Evolutionary conservation across 1,284 basidiomycete genomes (phyloP).

Genomic region (Ganoderma multipileum): DNA sequence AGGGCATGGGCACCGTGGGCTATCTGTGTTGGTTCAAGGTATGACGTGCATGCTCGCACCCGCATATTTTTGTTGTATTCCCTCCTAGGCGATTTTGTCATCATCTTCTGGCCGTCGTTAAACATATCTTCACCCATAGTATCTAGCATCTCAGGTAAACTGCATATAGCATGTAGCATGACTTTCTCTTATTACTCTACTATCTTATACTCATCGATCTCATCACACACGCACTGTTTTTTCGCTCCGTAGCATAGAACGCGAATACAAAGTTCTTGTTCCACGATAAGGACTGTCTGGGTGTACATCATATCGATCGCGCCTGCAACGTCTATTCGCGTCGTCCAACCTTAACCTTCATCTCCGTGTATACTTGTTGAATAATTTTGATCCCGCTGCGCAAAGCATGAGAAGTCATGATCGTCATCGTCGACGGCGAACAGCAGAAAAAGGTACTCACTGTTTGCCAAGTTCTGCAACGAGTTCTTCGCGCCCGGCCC

Average conservation of each 20-base stretch:
- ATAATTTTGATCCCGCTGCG: slow-evolving; percentile 28
- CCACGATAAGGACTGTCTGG: neutral
- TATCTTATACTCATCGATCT: slow-evolving; percentile 3
- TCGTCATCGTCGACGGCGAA: neutral
- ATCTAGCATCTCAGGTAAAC: neutral
- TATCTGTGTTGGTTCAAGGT: neutral
- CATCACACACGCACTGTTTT: neutral
- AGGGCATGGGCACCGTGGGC: neutral
- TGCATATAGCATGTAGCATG: slow-evolving; percentile 11
- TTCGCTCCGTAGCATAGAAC: slow-evolving; percentile 1
- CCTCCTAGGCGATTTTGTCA: slow-evolving; percentile 1
- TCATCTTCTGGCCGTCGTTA: neutral
- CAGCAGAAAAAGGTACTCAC: slow-evolving; percentile 25
- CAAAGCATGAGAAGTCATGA: neutral
- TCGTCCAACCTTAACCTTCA: neutral
- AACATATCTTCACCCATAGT: slow-evolving; percentile 1
- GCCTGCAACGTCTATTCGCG: neutral
- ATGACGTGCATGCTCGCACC: neutral
- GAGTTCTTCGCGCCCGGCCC: slow-evolving; percentile 29
- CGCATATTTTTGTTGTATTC: slow-evolving; percentile 1
- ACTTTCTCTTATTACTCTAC: slow-evolving; percentile 1
- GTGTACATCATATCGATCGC: slow-evolving; percentile 1
- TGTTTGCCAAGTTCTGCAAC: slow-evolving; percentile 33
- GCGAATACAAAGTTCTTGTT: slow-evolving; percentile 2
- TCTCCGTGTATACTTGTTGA: slow-evolving; percentile 29